Evolutionary conservation across 2,329 filamentous ascomycete genomes (phyloP).

Genomic region (Erysiphe pulchra): DNA sequence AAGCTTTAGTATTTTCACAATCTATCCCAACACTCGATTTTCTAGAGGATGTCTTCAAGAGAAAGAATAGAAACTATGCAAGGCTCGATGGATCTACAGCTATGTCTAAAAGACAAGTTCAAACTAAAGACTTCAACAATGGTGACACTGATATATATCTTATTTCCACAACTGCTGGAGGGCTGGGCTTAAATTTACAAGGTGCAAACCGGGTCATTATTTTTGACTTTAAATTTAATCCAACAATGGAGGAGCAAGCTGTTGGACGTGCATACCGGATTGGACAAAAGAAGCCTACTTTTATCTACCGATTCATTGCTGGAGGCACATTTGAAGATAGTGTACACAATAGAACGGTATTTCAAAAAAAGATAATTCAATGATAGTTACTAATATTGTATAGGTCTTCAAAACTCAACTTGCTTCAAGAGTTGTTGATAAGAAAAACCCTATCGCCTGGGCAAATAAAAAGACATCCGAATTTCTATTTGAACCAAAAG

Average conservation of each 20-base stretch:
- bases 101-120: conserved; percentile 29
- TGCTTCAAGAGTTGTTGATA: conserved; percentile 56
- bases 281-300: conserved; percentile 57
- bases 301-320: conserved; percentile 57
- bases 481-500: conserved; percentile 32
- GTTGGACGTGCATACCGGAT: conserved; percentile 69
- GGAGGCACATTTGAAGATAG: conserved; percentile 59
- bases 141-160: conserved; percentile 35
- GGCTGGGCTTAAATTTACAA: conserved; percentile 59
- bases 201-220: conserved; percentile 70
- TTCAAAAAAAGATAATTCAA: neutral
- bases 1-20: conserved; percentile 59
- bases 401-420: conserved; percentile 59
- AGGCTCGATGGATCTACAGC: conserved; percentile 44
- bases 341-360: conserved; percentile 36
- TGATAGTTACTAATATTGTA: neutral
- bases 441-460: conserved; percentile 47
- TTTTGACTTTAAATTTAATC: conserved; percentile 64
- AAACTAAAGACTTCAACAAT: conserved; percentile 44
- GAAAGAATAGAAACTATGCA: conserved; percentile 20
- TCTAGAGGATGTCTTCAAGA: conserved; percentile 29
- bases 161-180: conserved; percentile 64
- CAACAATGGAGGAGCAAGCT: conserved; percentile 61
- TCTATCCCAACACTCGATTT: conserved; percentile 45
- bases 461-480: conserved; percentile 27